phyloP scores from a whole-genome alignment of 345 rosid genomes.

The Citrus cavaleriei region DNA sequence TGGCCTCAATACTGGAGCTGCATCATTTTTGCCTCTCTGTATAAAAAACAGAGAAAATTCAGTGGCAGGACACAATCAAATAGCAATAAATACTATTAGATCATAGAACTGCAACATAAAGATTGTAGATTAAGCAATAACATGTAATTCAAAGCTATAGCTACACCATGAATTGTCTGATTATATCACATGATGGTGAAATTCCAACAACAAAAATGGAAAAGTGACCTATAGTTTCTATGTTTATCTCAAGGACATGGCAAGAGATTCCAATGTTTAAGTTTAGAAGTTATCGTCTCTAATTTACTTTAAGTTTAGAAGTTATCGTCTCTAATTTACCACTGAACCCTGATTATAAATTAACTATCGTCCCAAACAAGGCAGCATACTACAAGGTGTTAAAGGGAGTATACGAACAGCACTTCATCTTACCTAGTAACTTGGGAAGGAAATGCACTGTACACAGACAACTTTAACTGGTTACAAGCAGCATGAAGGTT shows the following conservation, averaged over 20 bases:
- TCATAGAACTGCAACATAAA: neutral
- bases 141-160: neutral
- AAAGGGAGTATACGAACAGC: neutral
- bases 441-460: neutral
- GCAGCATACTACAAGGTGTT: neutral
- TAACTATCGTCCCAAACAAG: neutral
- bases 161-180: neutral
- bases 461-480: too few species aligned
- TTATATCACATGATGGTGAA: neutral
- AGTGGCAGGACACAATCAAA: neutral
- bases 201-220: neutral
- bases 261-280: neutral
- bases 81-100: neutral
- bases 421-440: neutral
- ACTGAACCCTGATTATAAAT: neutral
- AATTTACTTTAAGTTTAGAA: neutral
- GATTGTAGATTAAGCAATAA: neutral
- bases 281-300: too few species aligned
- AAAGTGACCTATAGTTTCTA: neutral
- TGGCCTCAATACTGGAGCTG: conserved; percentile 48
- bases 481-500: too few species aligned
- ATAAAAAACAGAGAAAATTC: conserved; percentile 2
- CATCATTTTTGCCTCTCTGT: conserved; percentile 43
- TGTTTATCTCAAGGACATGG: neutral
- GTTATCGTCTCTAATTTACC: neutral